A percentile compares a stretch with the other conserved stretches of the same genome.
phyloP scores from a whole-genome alignment of 441 rosid genomes.

The Flueggea neowawraea region DNA sequence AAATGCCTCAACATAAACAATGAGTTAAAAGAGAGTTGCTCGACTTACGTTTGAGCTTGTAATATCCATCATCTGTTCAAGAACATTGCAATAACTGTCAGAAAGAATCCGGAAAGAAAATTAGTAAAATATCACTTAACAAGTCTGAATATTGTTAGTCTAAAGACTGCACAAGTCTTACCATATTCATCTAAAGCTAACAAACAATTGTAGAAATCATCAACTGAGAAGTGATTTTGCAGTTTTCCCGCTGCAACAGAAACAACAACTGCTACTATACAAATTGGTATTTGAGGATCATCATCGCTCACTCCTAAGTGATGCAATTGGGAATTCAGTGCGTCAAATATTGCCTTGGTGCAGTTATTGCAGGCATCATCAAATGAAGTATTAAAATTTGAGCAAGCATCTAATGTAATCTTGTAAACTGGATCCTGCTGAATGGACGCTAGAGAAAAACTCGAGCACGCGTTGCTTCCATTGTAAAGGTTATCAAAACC shows the following conservation, averaged over 20 bases:
- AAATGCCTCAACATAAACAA: not conserved
- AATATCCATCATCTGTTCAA: conserved; percentile 40
- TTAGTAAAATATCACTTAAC: too few species aligned
- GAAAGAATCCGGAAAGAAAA: not conserved
- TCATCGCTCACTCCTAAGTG: not conserved
- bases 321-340: conserved; percentile 8
- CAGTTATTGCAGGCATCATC: conserved; percentile 28
- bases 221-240: conserved; percentile 13
- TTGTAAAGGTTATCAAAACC: conserved; percentile 28
- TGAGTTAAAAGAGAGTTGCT: not conserved
- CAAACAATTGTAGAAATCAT: conserved; percentile 45
- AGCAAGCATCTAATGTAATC: conserved; percentile 22
- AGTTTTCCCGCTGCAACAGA: conserved; percentile 31
- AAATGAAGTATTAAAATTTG: conserved; percentile 29
- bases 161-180: conserved; percentile 16
- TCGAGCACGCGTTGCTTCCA: conserved; percentile 30
- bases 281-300: conserved; percentile 17
- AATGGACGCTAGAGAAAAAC: conserved; percentile 18
- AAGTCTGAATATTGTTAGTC: too few species aligned
- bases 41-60: conserved; percentile 45
- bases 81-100: conserved; percentile 10
- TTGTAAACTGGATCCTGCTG: conserved; percentile 5
- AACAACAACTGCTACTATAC: conserved; percentile 37
- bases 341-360: conserved; percentile 14
- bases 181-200: conserved; percentile 33